Base-by-base conservation (phyloP, 352 stramenopile species). In the Phytophthora quininea region DNA sequence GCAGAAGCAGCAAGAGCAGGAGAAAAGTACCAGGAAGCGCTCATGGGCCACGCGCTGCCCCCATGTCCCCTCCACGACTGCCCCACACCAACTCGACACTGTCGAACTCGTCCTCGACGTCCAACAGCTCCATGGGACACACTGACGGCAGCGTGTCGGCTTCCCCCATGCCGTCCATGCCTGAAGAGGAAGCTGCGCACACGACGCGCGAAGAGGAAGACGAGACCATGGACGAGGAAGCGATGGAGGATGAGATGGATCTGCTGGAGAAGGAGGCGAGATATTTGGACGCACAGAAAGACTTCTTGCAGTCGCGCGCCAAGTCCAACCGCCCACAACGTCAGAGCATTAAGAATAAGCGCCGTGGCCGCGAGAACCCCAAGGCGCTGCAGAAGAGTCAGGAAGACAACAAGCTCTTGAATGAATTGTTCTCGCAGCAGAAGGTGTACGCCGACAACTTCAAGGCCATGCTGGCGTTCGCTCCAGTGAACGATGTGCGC, bases 361-460 rank as follows among this genome's bases (percentile, higher is more conserved):
- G 73, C 46, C 81, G 78, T 19, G 65, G 70, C 35, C 74, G 37
- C n/a, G 69, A 86, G 29, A 67, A 76, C 31, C 77, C 80, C 27
- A 71, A 86, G 47, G 46, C 77, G 33, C 50, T 88, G 15, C 67
- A 56, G 0, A 81, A 86, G 50, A 82, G 73, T 37, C 72, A 76
- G 48, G 64, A 83, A 29, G 73, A 90, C 45, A 86, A 85, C 7
- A 68, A 76, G 27, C 54, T 88, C 5, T 54, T 92, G 45, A 84
- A 73, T 10, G 74, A 92, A 3, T 63, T 91, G 4, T 77, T 92
- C 43, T 73, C 66, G 30, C 80, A 92, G 64, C 82, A 92, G 63
- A 77, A 88, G 45, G 75, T 86, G 15, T 92, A 92, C 46, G 68
- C 86, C 48, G 82, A 92, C 54, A 92, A 92, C 62, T 88, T 92